phyloP scores from a whole-genome alignment of 495 filamentous ascomycete species.

The Penicillium lagena region DNA sequence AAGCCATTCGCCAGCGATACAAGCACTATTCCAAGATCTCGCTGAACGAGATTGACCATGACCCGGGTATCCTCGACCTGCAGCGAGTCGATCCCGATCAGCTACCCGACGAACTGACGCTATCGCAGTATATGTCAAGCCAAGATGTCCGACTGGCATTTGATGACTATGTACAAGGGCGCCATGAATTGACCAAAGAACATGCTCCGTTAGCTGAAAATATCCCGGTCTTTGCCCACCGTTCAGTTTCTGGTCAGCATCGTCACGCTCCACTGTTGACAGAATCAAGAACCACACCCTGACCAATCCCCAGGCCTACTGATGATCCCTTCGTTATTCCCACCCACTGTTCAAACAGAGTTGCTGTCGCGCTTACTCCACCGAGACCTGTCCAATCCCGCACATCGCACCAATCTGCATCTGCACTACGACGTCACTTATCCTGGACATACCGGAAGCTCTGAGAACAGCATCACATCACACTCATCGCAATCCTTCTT shows the following conservation, averaged over 20 bases:
- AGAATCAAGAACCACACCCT: slow-evolving; percentile 11
- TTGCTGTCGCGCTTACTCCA: slow-evolving; percentile 69
- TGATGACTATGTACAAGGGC: slow-evolving; percentile 22
- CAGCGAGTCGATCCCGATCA: slow-evolving; percentile 22
- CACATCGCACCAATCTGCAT: slow-evolving; percentile 81
- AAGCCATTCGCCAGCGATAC: slow-evolving; percentile 54
- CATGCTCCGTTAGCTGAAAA: slow-evolving; percentile 24
- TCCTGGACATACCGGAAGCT: slow-evolving; percentile 23
- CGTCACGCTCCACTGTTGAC: slow-evolving; percentile 25
- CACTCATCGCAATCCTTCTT: slow-evolving; percentile 44
- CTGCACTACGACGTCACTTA: slow-evolving; percentile 75
- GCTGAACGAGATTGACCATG: slow-evolving; percentile 33
- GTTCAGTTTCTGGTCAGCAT: slow-evolving; percentile 33
- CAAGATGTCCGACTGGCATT: slow-evolving; percentile 29
- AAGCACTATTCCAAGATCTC: slow-evolving; percentile 54
- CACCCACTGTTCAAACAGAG: slow-evolving; percentile 56
- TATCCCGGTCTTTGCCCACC: slow-evolving; percentile 41
- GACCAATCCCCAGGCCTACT: slow-evolving; percentile 53
- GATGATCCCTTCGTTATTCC: slow-evolving; percentile 67
- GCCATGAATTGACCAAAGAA: slow-evolving; percentile 9
- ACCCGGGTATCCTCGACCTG: slow-evolving; percentile 47
- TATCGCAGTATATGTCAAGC: slow-evolving; percentile 24
- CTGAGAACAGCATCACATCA: neutral
- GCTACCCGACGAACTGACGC: slow-evolving; percentile 18
- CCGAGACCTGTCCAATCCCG: slow-evolving; percentile 66